Base-by-base conservation (phyloP, 2,329 filamentous ascomycete species). In the Apiospora koreana region DNA sequence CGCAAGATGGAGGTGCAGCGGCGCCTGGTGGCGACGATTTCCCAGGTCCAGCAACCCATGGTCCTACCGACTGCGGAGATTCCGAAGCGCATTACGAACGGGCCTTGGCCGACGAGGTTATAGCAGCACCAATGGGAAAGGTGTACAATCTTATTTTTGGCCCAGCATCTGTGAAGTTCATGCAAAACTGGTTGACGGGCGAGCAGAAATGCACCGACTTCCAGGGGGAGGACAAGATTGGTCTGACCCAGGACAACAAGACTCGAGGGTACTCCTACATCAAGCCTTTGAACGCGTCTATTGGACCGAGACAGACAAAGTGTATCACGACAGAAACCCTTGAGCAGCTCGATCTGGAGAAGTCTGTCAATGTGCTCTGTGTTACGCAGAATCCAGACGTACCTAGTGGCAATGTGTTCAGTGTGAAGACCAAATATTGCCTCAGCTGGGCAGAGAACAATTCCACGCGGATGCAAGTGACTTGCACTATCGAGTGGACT, bases 231-330 rank as follows among this genome's bases (percentile, higher is more conserved):
- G 94, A 97, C 75, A 94, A 94, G 77, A 92, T 92, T 76, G 94
- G 93, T 0, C 81, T 97, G 31, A 89, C 89, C 3, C 88, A 89
- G 65, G 94, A 97, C 23, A 93, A 91, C 81, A 93, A 91, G 79
- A 87, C 88, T 3, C 89, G 95, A 64, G 89, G 85, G 25, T 97
- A 92, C 79, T 92, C 91, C 1, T 99, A 98, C 79, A 97, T 97
- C 82, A 98, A 98, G 80, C 96, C 96, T 1, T 84, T 99, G 2
- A 88, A 91, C 75, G 93, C 87, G 2, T 86, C 93, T 0, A 95
- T 99, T 74, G 96, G 96, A 0, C 96, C 96, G 0, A 96, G 89
- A 79, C 94, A 97, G 83, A 99, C 96, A 16, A 98, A 97, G 78
- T 99, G 96, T 80, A 92, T 97, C 71, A 94, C 94, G 67, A 92